phyloP scores from a whole-genome alignment of 805 yeast species.

The Barnettozyma pratensis region DNA sequence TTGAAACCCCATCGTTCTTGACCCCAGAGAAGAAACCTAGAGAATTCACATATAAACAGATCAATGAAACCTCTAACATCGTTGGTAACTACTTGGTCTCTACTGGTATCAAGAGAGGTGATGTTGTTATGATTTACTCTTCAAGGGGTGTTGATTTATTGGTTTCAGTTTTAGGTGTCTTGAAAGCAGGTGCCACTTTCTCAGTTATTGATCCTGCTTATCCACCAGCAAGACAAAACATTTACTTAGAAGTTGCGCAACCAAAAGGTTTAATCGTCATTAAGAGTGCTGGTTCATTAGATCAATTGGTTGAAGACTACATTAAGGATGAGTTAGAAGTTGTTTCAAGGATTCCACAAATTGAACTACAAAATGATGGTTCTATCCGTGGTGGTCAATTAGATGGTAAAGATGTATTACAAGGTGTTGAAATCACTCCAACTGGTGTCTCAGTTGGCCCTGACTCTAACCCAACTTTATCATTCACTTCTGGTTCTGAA shows the following conservation, averaged over 20 bases:
- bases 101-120: slow-evolving; percentile 83
- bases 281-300: slow-evolving; percentile 82
- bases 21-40: slow-evolving; percentile 50
- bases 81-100: slow-evolving; percentile 84
- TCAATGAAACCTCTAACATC: slow-evolving; percentile 87
- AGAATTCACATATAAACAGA: slow-evolving; percentile 77
- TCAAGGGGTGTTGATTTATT: slow-evolving; percentile 95
- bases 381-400: slow-evolving; percentile 53
- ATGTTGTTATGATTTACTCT: slow-evolving; percentile 96
- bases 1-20: slow-evolving; percentile 78
- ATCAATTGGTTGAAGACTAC: slow-evolving; percentile 72
- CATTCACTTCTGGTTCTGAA: slow-evolving; percentile 96
- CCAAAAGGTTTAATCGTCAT: slow-evolving; percentile 89
- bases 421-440: slow-evolving; percentile 43
- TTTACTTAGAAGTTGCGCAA: slow-evolving; percentile 87
- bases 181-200: slow-evolving; percentile 98
- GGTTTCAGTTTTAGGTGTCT: slow-evolving; percentile 95
- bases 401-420: slow-evolving; percentile 35
- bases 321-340: slow-evolving; percentile 69
- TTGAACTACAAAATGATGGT: slow-evolving; percentile 77
- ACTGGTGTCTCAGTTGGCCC: slow-evolving; percentile 96
- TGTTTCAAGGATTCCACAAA: slow-evolving; percentile 66
- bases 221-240: slow-evolving; percentile 96
- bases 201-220: slow-evolving; percentile 98
- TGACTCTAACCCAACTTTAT: slow-evolving; percentile 92